phyloP scores from a whole-genome alignment of 1,139 yeast species.

The Scheffersomyces stambukii region DNA sequence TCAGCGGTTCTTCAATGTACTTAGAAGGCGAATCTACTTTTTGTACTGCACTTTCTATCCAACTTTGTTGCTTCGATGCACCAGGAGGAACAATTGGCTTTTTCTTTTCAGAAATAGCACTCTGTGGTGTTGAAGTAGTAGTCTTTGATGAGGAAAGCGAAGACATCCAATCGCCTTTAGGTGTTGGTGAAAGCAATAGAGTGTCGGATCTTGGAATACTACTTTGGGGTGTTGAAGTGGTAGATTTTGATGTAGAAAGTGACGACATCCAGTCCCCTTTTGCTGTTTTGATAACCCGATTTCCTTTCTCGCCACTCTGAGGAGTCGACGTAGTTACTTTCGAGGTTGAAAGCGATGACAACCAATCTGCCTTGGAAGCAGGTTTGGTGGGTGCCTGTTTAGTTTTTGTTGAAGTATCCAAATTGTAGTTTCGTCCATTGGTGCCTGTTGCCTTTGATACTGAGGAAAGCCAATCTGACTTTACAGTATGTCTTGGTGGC shows the following conservation, averaged over 20 bases:
- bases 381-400: conserved; percentile 5
- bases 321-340: conserved; percentile 7
- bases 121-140: conserved; percentile 6
- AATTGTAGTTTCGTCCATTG: too few species aligned
- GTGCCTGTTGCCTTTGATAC: too few species aligned
- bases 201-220: conserved; percentile 3
- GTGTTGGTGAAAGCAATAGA: too few species aligned
- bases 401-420: conserved; percentile 1
- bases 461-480: too few species aligned
- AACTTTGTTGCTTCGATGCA: conserved; percentile 2
- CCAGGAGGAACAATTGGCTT: background rate
- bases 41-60: conserved; percentile 14
- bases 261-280: conserved; percentile 7
- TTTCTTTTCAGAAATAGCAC: conserved; percentile 1
- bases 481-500: too few species aligned
- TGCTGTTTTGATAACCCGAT: conserved; percentile 3
- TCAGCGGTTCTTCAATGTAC: too few species aligned
- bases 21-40: too few species aligned
- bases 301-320: too few species aligned
- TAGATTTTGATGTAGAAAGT: conserved; percentile 3
- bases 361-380: conserved; percentile 8
- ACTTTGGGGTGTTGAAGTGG: conserved; percentile 5
- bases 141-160: conserved; percentile 4
- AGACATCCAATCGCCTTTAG: too few species aligned
- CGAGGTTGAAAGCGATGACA: conserved; percentile 9